Evolutionary conservation across 2,329 filamentous ascomycete genomes (phyloP), one percentile per base, ranked within the genome.

Genomic region (Ophiocordyceps camponoti-saundersi): DNA sequence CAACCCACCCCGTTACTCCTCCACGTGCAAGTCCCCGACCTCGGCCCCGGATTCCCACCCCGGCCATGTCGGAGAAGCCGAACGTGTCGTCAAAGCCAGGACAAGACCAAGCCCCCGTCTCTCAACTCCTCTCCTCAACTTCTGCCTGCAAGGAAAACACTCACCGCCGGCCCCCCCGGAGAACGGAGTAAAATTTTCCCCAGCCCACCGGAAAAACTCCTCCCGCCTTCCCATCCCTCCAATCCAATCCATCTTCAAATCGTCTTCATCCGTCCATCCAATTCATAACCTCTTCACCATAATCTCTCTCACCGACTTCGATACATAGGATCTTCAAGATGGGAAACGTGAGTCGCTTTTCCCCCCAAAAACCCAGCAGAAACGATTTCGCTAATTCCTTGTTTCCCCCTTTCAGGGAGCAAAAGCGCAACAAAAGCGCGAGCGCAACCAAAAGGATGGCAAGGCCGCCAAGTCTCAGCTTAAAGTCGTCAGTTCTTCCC

Each of bases 341-440:
- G 41, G 41, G 41, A 6, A 42, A 42, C 41, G 41, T 42, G 3
- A 42, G 41, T 23, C 21, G 41, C 7, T 15, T 5, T 7, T 15
- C 11, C 20, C 15, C 22, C 20, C 11, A 3, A 15, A 6, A 16
- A 15, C 15, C 41, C 11, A 3, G 15, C 10, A 16, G 10, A 5
- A 6, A 36, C n/a, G 12, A 13, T 11, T 20, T 10, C 22, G 41
- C 41, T 26, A 20, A 22, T 20, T 18, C 18, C 41, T 20, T 20
- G 23, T 23, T 22, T 7, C 5, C 41, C 20, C 18, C 6, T 21
- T 30, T 7, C 47, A 78, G 74, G 79, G 79, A 67, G 75, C 75
- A 63, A 81, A 78, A 64, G 77, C 79, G 61, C 69, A 73, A 61
- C 76, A 80, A 66, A 84, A 84, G 76, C 80, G 82, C 53, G 82